phyloP scores from a whole-genome alignment of 2,329 filamentous ascomycete genomes.

The Fusarium dlaminii region DNA sequence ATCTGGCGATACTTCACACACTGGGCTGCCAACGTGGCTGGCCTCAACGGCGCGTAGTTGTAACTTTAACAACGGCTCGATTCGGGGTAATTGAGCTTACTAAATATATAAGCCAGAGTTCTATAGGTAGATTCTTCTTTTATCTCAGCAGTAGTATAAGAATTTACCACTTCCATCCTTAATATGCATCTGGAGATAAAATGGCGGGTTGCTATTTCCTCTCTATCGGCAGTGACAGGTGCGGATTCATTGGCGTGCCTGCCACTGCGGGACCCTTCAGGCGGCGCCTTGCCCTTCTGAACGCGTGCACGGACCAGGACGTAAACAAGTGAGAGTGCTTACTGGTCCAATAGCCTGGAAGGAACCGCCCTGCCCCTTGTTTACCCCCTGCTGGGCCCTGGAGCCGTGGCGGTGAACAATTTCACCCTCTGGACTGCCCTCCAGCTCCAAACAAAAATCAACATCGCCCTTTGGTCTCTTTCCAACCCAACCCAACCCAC shows the following conservation, averaged over 20 bases:
- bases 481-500: constrained; percentile 41
- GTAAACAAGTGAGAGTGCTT: constrained; percentile 50
- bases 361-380: constrained; percentile 41
- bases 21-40: constrained; percentile 29
- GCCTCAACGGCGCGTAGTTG: constrained; percentile 11
- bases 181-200: background rate
- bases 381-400: constrained; percentile 36
- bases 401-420: constrained; percentile 50
- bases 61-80: background rate
- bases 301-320: constrained; percentile 42
- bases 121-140: background rate
- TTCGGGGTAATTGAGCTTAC: background rate
- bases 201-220: constrained; percentile 3
- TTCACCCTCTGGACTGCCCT: constrained; percentile 28
- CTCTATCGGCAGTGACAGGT: constrained; percentile 8
- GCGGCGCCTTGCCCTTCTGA: constrained; percentile 43
- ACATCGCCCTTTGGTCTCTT: constrained; percentile 42
- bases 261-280: constrained; percentile 30
- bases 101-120: background rate
- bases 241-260: constrained; percentile 23
- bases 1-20: constrained; percentile 20
- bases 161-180: background rate
- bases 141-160: no score
- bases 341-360: constrained; percentile 32
- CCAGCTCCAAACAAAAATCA: constrained; percentile 50